Conservation (phyloP, 2,329 filamentous ascomycete species). For the Mycosphaerelloides madeirae region DNA sequence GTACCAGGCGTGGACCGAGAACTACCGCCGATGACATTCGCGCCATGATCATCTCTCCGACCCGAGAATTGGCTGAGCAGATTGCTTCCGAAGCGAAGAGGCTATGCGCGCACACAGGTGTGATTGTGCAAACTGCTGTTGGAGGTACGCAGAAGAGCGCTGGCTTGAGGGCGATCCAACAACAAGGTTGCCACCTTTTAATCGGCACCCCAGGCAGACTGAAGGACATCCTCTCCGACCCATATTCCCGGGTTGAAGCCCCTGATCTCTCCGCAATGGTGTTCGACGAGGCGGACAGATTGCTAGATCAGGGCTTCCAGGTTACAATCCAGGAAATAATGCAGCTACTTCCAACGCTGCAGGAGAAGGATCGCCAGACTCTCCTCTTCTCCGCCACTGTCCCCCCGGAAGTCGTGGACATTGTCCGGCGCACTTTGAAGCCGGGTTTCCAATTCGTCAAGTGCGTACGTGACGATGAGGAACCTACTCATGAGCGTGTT, state of each 20-base stretch:
- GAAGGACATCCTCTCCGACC: slow-evolving; percentile 71
- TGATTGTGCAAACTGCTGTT: slow-evolving; percentile 74
- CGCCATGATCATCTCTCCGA: slow-evolving; percentile 58
- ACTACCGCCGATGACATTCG: slow-evolving; percentile 51
- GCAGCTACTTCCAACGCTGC: slow-evolving; percentile 55
- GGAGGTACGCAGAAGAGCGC: slow-evolving; percentile 76
- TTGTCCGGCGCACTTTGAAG: slow-evolving; percentile 76
- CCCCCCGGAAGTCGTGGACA: slow-evolving; percentile 70
- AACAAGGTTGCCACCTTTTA: slow-evolving; percentile 78
- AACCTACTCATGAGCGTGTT: slow-evolving; percentile 77
- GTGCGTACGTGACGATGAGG: slow-evolving; percentile 77
- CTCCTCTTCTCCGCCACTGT: slow-evolving; percentile 95
- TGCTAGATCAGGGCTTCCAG: slow-evolving; percentile 56
- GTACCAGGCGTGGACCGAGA: slow-evolving; percentile 47
- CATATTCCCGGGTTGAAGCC: slow-evolving; percentile 57
- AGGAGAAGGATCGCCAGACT: slow-evolving; percentile 70
- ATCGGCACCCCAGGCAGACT: slow-evolving; percentile 88
- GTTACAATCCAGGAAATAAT: slow-evolving; percentile 47
- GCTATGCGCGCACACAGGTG: slow-evolving; percentile 59
- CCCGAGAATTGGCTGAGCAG: slow-evolving; percentile 60
- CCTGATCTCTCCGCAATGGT: slow-evolving; percentile 57
- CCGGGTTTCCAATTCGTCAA: slow-evolving; percentile 82
- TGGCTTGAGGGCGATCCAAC: slow-evolving; percentile 64
- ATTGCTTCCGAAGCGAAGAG: slow-evolving; percentile 68
- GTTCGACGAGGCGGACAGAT: slow-evolving; percentile 63